phyloP scores from a whole-genome alignment of 495 filamentous ascomycete species.

The Aspergillus nidulans region DNA sequence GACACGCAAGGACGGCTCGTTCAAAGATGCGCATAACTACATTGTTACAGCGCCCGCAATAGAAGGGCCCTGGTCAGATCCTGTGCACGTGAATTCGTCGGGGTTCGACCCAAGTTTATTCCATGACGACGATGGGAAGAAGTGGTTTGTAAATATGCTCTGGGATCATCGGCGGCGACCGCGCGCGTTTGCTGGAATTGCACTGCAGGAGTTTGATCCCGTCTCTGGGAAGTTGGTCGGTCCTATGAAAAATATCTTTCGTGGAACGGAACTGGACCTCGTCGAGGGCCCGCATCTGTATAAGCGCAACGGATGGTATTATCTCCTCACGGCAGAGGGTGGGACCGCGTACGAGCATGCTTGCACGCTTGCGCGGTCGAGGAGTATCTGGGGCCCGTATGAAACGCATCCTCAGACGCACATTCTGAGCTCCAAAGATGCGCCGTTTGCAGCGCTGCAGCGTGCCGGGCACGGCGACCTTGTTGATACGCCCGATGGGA shows the following conservation, averaged over 20 bases:
- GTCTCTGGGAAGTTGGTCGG: background rate
- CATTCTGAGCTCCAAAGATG: constrained; percentile 1
- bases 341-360: constrained; percentile 7
- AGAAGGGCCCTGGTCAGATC: constrained; percentile 48
- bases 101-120: constrained; percentile 58
- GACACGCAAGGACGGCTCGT: constrained; percentile 5
- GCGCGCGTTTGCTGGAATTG: background rate
- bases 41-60: background rate
- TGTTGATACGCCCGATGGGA: no score
- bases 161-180: background rate
- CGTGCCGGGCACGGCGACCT: constrained; percentile 6
- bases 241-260: constrained; percentile 2
- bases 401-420: background rate
- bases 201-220: background rate
- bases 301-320: constrained; percentile 7
- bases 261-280: constrained; percentile 25
- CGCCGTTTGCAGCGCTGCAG: constrained; percentile 7
- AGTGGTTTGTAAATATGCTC: constrained; percentile 6
- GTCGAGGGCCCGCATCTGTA: constrained; percentile 36
- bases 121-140: constrained; percentile 52
- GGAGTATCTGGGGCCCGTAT: constrained; percentile 10
- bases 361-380: constrained; percentile 4
- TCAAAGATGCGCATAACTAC: constrained; percentile 5
- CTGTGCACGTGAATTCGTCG: constrained; percentile 48
- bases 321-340: constrained; percentile 9